These are phyloP conservation scores for Lojkania enalia DNA, from an alignment of 2,329 filamentous ascomycete genomes.

Conservation along the genomic window DNA sequence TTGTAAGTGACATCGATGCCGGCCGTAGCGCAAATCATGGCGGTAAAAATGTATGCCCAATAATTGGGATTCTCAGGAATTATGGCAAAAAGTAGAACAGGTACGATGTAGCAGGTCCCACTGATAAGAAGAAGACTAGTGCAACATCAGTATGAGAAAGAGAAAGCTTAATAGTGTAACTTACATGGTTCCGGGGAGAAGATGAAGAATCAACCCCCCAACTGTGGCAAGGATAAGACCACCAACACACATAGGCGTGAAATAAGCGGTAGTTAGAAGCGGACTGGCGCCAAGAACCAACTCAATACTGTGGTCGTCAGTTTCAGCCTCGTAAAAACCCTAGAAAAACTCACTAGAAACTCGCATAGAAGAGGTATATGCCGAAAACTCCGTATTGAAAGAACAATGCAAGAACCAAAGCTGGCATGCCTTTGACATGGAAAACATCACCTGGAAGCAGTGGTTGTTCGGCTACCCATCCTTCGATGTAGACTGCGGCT, in stretches of 20 bases:
- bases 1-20: conserved; percentile 45
- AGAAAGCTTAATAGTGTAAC: neutral
- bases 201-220: conserved; percentile 40
- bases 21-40: conserved; percentile 50
- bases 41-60: conserved; percentile 45
- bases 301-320: conserved; percentile 24
- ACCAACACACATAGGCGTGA: conserved; percentile 42
- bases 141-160: neutral
- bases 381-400: conserved; percentile 52
- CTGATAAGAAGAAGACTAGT: conserved; percentile 32
- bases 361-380: conserved; percentile 45
- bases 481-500: conserved; percentile 70
- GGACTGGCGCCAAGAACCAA: conserved; percentile 33
- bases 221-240: conserved; percentile 40
- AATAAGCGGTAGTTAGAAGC: conserved; percentile 40
- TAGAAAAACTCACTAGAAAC: conserved; percentile 34
- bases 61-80: conserved; percentile 38
- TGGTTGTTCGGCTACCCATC: conserved; percentile 68
- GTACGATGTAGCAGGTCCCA: conserved; percentile 35
- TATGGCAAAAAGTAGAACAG: conserved; percentile 40
- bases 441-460: conserved; percentile 73
- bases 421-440: conserved; percentile 65
- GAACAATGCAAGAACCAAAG: conserved; percentile 38
- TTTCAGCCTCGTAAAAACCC: neutral
- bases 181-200: conserved; percentile 38